Base-by-base conservation (phyloP, 148 eudicot genomes). In the Nepenthes mirabilis region DNA sequence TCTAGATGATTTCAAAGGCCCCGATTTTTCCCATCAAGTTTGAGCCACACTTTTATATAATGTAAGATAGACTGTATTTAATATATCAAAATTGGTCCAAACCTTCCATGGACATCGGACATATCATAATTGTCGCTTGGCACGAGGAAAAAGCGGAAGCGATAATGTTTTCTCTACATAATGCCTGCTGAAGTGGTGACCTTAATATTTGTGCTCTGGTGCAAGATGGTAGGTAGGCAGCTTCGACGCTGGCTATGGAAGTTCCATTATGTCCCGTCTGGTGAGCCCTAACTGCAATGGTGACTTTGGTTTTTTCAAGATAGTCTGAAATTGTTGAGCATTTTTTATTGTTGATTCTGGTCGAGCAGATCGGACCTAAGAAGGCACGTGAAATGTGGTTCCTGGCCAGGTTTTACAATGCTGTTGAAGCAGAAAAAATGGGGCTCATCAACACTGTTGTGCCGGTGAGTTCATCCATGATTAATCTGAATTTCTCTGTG, bases 381-480 rank as follows among this genome's bases (percentile, higher is more conserved):
- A 89, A 76, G 70, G 95, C 98, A 1, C 82, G 96, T 2, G 98
- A 93, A 75, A 93, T 93, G 96, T 93, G 96, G 98, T 93, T 73
- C 56, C 65, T 88, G 59, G 68, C 95, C 9, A 82, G 96, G 71
- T 86, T 88, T 65, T 93, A 93, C 70, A 71, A 81, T 64, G 98
- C 98, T 57, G 37, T 72, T 5, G 98, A 88, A 73, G 98, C 98
- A 48, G 95, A 83, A 52, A 86, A 72, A 72, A 93, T 93, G 95
- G 98, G 98, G 43, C 96, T 93, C 52, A 64, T 93, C 56, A 93
- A 93, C 69, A 82, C 96, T 58, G 96, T 93, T 67, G 98, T 93
- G 43, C 91, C 96, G 9, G 98, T 90, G 66, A 86, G 97, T 75
- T 68, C 43, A 6, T 43, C 12, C 58, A 33, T 55, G 58, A 1